Base-by-base conservation (phyloP, 2,329 filamentous ascomycete genomes). In the Trichophyton rubrum region DNA sequence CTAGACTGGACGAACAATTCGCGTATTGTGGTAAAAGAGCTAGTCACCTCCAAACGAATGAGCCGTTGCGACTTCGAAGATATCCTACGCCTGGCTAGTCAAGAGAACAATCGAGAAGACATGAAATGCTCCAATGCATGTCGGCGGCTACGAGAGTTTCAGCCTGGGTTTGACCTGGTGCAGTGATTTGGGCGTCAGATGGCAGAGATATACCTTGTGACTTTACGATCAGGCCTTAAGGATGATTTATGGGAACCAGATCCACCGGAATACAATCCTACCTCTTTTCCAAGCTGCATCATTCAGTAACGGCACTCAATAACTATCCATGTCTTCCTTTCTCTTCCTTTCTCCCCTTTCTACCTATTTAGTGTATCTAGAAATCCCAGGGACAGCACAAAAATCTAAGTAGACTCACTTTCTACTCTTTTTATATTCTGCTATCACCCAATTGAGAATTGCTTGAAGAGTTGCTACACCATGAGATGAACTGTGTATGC, bases 151-250 rank as follows among this genome's bases (percentile, higher is more conserved):
- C 15, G n/a, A 15, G 41, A 45, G 41, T 45, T 45, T 17, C 41
- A 45, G n/a, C 41, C 41, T 20, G 41, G 15, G 15, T 45, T 45
- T 20, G 41, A 45, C 41, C n/a, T 45, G 11, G 3, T 27, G 24
- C 41, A n/a, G 41, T 45, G 15, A 1, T 45, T 45, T 45, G 41
- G 41, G 11, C 55, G 55, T 17, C 24, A 11, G 27, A 35, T 38
- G n/a, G 35, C 55, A 11, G 55, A 57, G 35, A 57, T 57, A 8
- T 35, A 57, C 20, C 55, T 57, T 38, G 55, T 57, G 55, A n/a
- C 27, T 9, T n/a, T 57, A n/a, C 24, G 17, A 57, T 57, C 55
- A 38, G 55, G 55, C 17, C 9, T 38, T 5, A 30, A 57, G 38
- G 55, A 57, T 35, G 55, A 40, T 57, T 13, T 57, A 20, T 57